Evolutionary conservation across 495 filamentous ascomycete genomes (phyloP).

Genomic region (Penicillium cinerascens): DNA sequence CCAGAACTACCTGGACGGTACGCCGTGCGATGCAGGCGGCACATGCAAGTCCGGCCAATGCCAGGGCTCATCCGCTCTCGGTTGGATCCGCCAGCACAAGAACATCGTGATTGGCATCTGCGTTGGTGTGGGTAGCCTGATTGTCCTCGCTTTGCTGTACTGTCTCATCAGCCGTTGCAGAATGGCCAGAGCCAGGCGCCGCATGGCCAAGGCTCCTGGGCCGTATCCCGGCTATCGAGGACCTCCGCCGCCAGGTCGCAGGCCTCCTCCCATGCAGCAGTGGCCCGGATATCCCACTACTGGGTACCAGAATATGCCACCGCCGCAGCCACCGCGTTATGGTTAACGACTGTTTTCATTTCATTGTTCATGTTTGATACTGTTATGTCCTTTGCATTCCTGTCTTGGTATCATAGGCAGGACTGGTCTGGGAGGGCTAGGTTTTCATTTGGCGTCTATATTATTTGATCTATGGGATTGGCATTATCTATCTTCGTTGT

Average conservation of each 20-base stretch:
- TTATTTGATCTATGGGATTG: not conserved
- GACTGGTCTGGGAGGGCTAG: not conserved
- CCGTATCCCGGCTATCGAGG: conserved; percentile 17
- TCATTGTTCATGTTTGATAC: not conserved
- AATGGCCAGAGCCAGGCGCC: conserved; percentile 19
- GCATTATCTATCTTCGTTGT: not conserved
- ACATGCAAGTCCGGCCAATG: conserved; percentile 72
- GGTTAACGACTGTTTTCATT: not conserved
- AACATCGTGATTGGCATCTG: conserved; percentile 72
- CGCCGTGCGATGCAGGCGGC: conserved; percentile 78
- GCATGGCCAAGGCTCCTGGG: conserved; percentile 25
- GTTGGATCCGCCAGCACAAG: conserved; percentile 70
- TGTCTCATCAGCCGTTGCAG: conserved; percentile 59
- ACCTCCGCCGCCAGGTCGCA: conserved; percentile 14
- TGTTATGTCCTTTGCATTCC: not conserved
- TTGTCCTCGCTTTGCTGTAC: conserved; percentile 58
- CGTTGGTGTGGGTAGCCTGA: conserved; percentile 61
- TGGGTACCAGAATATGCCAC: conserved; percentile 30
- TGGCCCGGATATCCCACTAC: conserved; percentile 24
- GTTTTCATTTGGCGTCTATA: conserved; percentile 4
- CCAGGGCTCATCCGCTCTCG: conserved; percentile 55
- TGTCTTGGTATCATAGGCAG: conserved; percentile 1
- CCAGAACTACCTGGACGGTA: conserved; percentile 94
- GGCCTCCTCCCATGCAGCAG: conserved; percentile 21
- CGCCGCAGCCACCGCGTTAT: conserved; percentile 20